Conservation (phyloP, 2,329 filamentous ascomycete genomes). For the Penicillium sp. region DNA sequence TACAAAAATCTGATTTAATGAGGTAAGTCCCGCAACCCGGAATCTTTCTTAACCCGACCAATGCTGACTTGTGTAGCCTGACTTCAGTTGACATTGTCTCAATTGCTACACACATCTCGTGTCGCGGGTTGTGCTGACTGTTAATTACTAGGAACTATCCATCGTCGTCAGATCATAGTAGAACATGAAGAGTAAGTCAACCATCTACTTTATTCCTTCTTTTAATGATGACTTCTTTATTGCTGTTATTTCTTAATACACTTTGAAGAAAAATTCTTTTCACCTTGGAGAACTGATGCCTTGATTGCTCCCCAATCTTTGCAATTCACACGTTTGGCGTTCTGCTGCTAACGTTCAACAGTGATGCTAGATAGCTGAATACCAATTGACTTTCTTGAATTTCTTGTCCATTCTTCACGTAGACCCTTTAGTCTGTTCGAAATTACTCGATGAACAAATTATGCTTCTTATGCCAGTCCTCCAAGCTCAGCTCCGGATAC, state of each 20-base stretch:
- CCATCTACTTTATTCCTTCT: conserved; percentile 4
- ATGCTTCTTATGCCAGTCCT: conserved; percentile 54
- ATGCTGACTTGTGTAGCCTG: conserved; percentile 47
- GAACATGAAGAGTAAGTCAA: conserved; percentile 30
- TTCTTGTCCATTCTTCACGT: background rate
- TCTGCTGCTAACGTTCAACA: conserved; percentile 32
- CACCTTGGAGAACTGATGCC: conserved; percentile 22
- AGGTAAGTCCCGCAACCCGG: conserved; percentile 49
- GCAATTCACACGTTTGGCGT: conserved; percentile 8
- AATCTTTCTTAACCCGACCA: background rate
- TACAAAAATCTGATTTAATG: conserved; percentile 76
- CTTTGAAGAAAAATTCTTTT: conserved; percentile 59
- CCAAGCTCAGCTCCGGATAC: conserved; percentile 48
- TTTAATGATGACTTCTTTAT: conserved; percentile 64
- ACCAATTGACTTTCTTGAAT: conserved; percentile 12
- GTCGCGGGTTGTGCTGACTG: conserved; percentile 34
- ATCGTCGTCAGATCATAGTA: conserved; percentile 5
- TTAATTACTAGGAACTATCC: conserved; percentile 23
- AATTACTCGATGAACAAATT: conserved; percentile 40
- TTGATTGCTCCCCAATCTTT: conserved; percentile 12
- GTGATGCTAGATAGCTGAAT: conserved; percentile 11
- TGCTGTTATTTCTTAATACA: conserved; percentile 68
- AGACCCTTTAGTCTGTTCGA: background rate
- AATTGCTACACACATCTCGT: conserved; percentile 27
- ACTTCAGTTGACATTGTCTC: conserved; percentile 45